Percentiles rank a stretch among this genome's conserved stretches.
Evolutionary conservation across 139 green algal genomes (phyloP).

Genomic region (Chlorokybus atmophyticus): DNA sequence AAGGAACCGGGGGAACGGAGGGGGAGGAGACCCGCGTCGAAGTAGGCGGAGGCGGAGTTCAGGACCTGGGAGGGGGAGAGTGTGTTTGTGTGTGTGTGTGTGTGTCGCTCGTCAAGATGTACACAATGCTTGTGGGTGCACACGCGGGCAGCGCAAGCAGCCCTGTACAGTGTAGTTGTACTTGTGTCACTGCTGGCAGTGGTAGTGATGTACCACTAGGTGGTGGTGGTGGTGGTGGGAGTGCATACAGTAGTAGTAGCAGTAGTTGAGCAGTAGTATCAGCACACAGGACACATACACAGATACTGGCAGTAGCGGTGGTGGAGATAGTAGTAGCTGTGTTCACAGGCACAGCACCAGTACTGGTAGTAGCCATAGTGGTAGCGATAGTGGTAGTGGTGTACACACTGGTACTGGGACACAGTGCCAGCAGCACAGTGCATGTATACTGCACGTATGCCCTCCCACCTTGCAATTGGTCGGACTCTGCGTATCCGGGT

Average conservation of each 20-base stretch:
- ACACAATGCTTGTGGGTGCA: too few species aligned
- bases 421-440: too few species aligned
- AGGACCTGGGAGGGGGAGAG: slow-evolving; percentile 1
- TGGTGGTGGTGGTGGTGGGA: background rate
- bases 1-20: background rate
- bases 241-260: background rate
- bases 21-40: slow-evolving; percentile 1
- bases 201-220: too few species aligned
- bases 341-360: background rate
- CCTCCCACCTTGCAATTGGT: background rate
- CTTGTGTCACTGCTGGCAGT: background rate
- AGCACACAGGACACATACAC: background rate
- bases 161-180: background rate
- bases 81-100: too few species aligned
- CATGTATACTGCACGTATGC: too few species aligned
- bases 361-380: background rate
- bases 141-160: background rate
- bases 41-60: slow-evolving; percentile 6
- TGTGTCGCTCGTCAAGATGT: background rate
- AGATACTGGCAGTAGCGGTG: background rate
- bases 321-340: background rate
- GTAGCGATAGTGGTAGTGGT: background rate
- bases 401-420: background rate
- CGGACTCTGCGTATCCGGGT: background rate
- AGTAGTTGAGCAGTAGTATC: background rate